Evolutionary conservation across 768 basidiomycete genomes (phyloP).

Genomic region (Phylloporus scabripes): DNA sequence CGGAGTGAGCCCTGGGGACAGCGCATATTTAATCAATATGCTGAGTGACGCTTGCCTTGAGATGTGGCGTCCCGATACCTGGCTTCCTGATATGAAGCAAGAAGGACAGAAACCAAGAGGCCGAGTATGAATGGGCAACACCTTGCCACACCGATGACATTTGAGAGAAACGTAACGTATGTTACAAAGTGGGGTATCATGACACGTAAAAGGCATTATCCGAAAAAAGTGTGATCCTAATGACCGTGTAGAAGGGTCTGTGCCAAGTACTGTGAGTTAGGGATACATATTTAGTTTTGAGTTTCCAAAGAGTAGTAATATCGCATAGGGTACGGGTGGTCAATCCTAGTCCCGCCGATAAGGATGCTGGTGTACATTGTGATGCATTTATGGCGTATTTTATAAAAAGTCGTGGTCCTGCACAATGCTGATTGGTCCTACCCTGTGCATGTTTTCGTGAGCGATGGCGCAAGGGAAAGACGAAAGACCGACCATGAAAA

Average conservation of each 20-base stretch:
- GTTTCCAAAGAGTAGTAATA: not conserved
- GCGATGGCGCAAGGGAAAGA: not conserved
- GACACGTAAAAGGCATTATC: slow-evolving; percentile 11
- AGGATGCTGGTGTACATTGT: slow-evolving; percentile 27
- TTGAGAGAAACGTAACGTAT: slow-evolving; percentile 1
- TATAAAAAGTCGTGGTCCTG: not conserved
- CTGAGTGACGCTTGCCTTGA: not conserved
- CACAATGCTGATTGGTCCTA: not conserved
- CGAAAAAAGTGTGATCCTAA: not conserved
- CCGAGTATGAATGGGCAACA: slow-evolving; percentile 10
- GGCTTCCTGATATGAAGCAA: not conserved
- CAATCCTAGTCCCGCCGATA: slow-evolving; percentile 13
- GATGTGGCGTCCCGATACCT: not conserved
- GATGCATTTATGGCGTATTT: slow-evolving; percentile 16
- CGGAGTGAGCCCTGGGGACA: not conserved
- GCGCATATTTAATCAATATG: not conserved
- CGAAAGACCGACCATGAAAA: slow-evolving; percentile 4
- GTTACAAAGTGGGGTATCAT: slow-evolving; percentile 15
- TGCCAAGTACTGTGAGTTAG: slow-evolving; percentile 15
- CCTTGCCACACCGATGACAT: slow-evolving; percentile 16
- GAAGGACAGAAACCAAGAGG: not conserved
- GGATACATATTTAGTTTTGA: slow-evolving; percentile 16
- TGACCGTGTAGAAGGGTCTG: slow-evolving; percentile 5
- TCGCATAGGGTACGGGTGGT: not conserved
- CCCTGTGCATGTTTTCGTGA: not conserved